Percentiles rank a stretch among this genome's conserved stretches.
Evolutionary conservation across 805 yeast genomes (phyloP).

Genomic region (Kuraishia molischiana): DNA sequence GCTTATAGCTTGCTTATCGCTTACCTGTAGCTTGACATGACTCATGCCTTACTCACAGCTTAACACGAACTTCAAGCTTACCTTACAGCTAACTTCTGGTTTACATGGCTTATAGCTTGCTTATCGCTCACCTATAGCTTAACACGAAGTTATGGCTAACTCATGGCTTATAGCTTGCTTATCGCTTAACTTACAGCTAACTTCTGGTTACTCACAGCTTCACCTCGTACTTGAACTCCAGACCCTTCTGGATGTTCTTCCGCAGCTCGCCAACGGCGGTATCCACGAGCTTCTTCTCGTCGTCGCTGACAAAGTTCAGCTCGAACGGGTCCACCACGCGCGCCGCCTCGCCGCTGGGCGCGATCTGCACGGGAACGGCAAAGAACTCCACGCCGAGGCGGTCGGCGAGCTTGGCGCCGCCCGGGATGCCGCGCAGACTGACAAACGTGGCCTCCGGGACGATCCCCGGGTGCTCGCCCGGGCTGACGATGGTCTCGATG

Average conservation of each 20-base stretch:
- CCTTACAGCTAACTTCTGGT: no score
- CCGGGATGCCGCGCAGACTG: constrained; percentile 42
- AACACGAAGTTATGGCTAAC: no score
- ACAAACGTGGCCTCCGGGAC: constrained; percentile 38
- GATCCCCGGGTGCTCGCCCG: constrained; percentile 4
- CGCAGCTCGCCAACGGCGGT: constrained; percentile 1
- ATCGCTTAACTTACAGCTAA: no score
- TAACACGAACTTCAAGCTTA: no score
- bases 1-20: no score
- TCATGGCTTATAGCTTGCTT: no score
- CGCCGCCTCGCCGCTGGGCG: constrained; percentile 10
- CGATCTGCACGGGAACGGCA: constrained; percentile 35
- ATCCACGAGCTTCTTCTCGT: not conserved
- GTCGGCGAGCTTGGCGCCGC: constrained; percentile 32
- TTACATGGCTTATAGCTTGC: no score
- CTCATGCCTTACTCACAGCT: no score
- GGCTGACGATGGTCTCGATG: constrained; percentile 36
- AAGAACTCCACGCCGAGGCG: constrained; percentile 33
- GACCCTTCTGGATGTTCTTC: constrained; percentile 1
- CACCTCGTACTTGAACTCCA: not conserved
- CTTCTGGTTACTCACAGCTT: constrained; percentile 1
- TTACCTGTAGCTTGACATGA: no score
- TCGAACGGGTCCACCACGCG: constrained; percentile 1
- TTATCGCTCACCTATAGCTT: no score
- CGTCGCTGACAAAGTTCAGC: not conserved